These are phyloP conservation scores for Ceratocystis alfenasii DNA, from an alignment of 2,329 filamentous ascomycete genomes.

Conservation along the genomic window DNA sequence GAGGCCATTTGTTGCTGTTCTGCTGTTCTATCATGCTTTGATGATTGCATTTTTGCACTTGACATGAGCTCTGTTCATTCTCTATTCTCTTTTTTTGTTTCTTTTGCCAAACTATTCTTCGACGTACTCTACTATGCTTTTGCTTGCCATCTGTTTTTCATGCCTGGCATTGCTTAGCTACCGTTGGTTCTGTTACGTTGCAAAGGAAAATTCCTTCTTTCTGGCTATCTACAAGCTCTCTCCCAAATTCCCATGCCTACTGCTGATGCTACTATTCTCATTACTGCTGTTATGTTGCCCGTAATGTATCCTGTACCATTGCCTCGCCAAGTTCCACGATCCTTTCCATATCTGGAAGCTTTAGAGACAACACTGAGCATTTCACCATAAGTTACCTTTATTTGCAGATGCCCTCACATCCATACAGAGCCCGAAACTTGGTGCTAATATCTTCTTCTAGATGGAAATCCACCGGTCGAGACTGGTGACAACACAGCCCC, in stretches of 20 bases:
- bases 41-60: conserved; percentile 2
- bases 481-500: not conserved
- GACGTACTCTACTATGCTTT: conserved; percentile 1
- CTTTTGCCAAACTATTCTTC: not conserved
- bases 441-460: conserved; percentile 2
- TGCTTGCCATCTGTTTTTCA: not conserved
- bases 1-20: not conserved
- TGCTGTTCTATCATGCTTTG: conserved; percentile 7
- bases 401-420: not conserved
- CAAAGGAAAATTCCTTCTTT: not conserved
- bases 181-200: not conserved
- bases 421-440: not conserved
- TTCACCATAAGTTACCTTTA: conserved; percentile 6
- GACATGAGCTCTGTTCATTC: not conserved
- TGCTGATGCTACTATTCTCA: conserved; percentile 3
- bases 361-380: not conserved
- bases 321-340: not conserved
- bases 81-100: conserved; percentile 1
- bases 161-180: conserved; percentile 2
- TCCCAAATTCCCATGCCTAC: conserved; percentile 8
- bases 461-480: not conserved
- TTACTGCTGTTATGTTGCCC: conserved; percentile 6
- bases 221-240: conserved; percentile 10
- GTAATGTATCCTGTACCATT: conserved; percentile 4
- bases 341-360: conserved; percentile 6